Base-by-base conservation (phyloP, 805 yeast species). In the Helenozyma rhizophorensis region DNA sequence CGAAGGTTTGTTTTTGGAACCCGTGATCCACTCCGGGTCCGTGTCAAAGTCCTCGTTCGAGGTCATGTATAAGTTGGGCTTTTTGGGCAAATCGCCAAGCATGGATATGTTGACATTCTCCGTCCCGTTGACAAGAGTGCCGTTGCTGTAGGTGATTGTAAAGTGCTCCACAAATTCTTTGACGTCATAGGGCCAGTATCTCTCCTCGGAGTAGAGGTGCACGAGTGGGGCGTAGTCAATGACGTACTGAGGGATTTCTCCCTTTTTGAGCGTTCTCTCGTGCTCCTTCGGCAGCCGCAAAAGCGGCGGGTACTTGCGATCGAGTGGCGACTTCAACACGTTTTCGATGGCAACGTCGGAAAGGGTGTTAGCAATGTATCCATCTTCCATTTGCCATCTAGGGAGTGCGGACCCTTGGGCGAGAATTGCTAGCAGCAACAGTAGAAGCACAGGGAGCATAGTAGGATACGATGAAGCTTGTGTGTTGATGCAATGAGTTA, bases 21-120 rank as follows among this genome's bases (percentile, higher is more conserved):
- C 96, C 0, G 95, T 81, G 33, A 90, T 69, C 95, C 95, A 90
- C 14, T 78, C 81, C 0, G 96, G 96, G 37, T 67, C 70, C 40
- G 49, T 55, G 34, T 72, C 77, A 54, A 88, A 89, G 50, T 88
- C 94, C 14, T 74, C 70, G 37, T 75, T 60, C 11, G 93, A 68
- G 1, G 87, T 78, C 59, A 90, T 43, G 48, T 60, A 88, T 1
- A 83, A 54, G 9, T 62, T 55, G 3, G 58, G 58, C 2, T 53
- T 50, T n/a, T 47, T 40, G 13, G 62, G 56, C 32, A 50, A 47
- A 23, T 37, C 21, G 15, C 60, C 65, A 32, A 74, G 50, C 41
- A 56, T 42, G 36, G 53, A 43, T 30, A 64, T 46, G 26, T 51
- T 54, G 55, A 67, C 40, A 19, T 46, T 25, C 47, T 57, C 55